phyloP scores from a whole-genome alignment of 208 protist genomes.

The Crithidia mellificae region DNA sequence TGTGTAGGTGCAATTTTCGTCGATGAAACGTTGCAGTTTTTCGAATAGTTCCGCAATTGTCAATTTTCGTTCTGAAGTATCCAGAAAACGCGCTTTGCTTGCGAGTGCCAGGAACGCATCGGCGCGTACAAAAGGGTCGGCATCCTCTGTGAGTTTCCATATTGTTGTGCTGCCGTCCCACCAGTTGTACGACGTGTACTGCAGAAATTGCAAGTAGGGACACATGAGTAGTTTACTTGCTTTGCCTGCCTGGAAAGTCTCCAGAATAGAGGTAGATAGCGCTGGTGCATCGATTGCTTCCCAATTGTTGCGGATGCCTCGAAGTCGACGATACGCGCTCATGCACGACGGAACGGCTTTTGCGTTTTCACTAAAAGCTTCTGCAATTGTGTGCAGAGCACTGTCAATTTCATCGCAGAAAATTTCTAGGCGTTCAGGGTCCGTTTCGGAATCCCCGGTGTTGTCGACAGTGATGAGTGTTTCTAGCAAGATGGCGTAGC shows the following conservation, averaged over 20 bases:
- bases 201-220: constrained; percentile 33
- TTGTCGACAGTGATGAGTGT: constrained; percentile 2
- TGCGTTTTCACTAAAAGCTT: background rate
- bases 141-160: constrained; percentile 8
- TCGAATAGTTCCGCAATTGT: constrained; percentile 19
- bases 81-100: background rate
- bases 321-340: constrained; percentile 22
- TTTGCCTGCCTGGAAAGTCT: background rate
- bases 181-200: constrained; percentile 15
- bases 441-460: background rate
- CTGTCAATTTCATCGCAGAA: constrained; percentile 15
- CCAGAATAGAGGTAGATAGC: background rate
- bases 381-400: background rate
- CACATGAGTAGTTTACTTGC: constrained; percentile 21
- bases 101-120: constrained; percentile 24
- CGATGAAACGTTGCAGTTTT: constrained; percentile 14
- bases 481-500: constrained; percentile 23
- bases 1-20: constrained; percentile 22
- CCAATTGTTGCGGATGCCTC: background rate
- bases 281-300: background rate
- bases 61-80: constrained; percentile 9
- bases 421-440: background rate
- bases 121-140: constrained; percentile 35
- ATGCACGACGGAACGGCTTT: constrained; percentile 24
- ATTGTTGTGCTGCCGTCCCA: background rate